A percentile compares a stretch with the other conserved stretches of the same genome.
Evolutionary conservation across 202 grass and related monocot genomes (phyloP).

Genomic region (Schoenoplectus tabernaemontani): DNA sequence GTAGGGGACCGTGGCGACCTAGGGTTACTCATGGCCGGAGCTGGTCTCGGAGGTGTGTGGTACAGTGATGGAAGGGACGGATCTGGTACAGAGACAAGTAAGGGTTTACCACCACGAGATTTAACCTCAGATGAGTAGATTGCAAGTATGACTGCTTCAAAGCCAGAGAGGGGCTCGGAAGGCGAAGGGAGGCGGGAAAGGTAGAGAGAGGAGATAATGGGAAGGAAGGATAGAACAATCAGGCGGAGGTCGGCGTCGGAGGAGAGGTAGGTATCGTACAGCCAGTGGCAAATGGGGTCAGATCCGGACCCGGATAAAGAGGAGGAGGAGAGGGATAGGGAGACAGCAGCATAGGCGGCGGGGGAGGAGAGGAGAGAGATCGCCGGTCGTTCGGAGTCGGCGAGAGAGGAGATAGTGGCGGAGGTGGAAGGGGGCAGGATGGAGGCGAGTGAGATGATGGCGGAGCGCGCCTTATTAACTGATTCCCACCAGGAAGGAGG

Average conservation of each 20-base stretch:
- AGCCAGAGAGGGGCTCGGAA: constrained; percentile 56
- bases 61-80: constrained; percentile 78
- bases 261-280: constrained; percentile 89
- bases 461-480: constrained; percentile 67
- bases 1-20: constrained; percentile 44
- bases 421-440: constrained; percentile 33
- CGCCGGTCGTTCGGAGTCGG: constrained; percentile 39
- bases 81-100: constrained; percentile 78
- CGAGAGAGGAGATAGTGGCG: constrained; percentile 17
- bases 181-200: constrained; percentile 55
- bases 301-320: constrained; percentile 43
- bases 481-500: constrained; percentile 82
- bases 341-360: constrained; percentile 41
- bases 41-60: constrained; percentile 46
- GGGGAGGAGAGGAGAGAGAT: constrained; percentile 48
- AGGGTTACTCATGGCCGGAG: constrained; percentile 8
- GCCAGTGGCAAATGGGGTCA: constrained; percentile 78
- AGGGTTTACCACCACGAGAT: constrained; percentile 62
- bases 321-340: constrained; percentile 37
- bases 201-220: constrained; percentile 76
- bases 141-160: constrained; percentile 91
- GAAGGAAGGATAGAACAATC: constrained; percentile 72
- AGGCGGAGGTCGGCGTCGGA: constrained; percentile 85
- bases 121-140: constrained; percentile 82
- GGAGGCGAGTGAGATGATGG: constrained; percentile 60